A percentile compares a stretch with the other conserved stretches of the same genome.
phyloP scores from a whole-genome alignment of 441 rosid species.

The Eruca vesicaria region DNA sequence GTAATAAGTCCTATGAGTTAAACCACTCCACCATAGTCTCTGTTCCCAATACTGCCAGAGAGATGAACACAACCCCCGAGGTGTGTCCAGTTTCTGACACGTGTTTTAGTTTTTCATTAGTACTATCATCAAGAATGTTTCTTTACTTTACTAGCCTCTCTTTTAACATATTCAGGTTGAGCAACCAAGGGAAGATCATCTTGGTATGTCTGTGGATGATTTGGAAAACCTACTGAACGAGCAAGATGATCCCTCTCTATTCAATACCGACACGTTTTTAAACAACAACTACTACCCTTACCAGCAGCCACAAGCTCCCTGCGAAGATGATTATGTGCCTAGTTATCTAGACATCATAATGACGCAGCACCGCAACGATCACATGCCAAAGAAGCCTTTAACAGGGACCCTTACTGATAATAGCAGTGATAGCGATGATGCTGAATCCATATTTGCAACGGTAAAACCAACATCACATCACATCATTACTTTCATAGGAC shows the following conservation, averaged over 20 bases:
- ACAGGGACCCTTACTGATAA: constrained; percentile 1
- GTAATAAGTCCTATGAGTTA: not conserved
- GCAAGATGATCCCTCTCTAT: not conserved
- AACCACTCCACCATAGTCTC: not conserved
- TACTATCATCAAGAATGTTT: not conserved
- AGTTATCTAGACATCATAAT: not conserved
- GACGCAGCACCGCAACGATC: not conserved
- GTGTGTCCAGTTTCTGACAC: not conserved
- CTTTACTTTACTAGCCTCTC: not conserved
- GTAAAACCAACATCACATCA: not conserved
- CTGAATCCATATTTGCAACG: constrained; percentile 18
- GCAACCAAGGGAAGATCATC: not conserved
- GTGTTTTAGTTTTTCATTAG: not conserved
- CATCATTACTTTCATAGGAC: not conserved
- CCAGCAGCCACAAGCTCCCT: not conserved
- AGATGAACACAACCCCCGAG: not conserved
- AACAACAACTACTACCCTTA: no score
- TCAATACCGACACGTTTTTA: no score
- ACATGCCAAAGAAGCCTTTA: not conserved
- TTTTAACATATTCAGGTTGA: not conserved
- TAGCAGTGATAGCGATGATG: constrained; percentile 3
- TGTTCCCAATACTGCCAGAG: not conserved
- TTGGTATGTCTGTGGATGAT: not conserved
- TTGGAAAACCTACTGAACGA: not conserved
- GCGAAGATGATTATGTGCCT: not conserved